Conservation (phyloP, 169 alveolate genomes). For the Cryptosporidium baileyi region DNA sequence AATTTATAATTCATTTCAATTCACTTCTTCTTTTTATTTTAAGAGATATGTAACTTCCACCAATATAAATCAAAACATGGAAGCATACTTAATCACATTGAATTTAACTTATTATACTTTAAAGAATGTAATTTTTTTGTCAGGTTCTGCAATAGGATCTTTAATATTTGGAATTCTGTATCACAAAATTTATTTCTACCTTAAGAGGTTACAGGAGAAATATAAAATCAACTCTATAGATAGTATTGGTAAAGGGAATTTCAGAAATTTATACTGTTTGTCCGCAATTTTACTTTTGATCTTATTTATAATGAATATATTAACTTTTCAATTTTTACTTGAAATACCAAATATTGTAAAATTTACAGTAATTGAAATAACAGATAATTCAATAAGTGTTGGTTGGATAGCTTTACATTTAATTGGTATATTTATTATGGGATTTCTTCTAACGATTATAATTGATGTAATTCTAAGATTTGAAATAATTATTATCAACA, state of each 20-base stretch:
- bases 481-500: not conserved
- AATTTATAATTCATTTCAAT: conserved; percentile 17
- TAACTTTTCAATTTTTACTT: too few relatives aligned
- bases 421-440: conserved; percentile 22
- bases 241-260: not conserved
- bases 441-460: not conserved
- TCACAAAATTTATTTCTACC: not conserved
- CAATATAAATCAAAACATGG: too few relatives aligned
- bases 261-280: not conserved
- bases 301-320: too few relatives aligned
- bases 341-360: too few relatives aligned
- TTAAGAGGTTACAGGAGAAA: not conserved
- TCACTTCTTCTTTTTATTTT: conserved; percentile 23
- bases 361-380: too few relatives aligned
- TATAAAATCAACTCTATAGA: not conserved
- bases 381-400: too few relatives aligned
- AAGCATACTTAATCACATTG: too few relatives aligned
- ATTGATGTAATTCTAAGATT: conserved; percentile 24
- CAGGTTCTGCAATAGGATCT: conserved; percentile 66
- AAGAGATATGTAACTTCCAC: too few relatives aligned
- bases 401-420: too few relatives aligned
- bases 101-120: conserved; percentile 14
- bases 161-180: conserved; percentile 11
- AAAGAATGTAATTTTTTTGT: conserved; percentile 12
- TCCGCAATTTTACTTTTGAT: not conserved